Evolutionary conservation across 169 alveolate species (phyloP).

Genomic region (Theileria orientalis): DNA sequence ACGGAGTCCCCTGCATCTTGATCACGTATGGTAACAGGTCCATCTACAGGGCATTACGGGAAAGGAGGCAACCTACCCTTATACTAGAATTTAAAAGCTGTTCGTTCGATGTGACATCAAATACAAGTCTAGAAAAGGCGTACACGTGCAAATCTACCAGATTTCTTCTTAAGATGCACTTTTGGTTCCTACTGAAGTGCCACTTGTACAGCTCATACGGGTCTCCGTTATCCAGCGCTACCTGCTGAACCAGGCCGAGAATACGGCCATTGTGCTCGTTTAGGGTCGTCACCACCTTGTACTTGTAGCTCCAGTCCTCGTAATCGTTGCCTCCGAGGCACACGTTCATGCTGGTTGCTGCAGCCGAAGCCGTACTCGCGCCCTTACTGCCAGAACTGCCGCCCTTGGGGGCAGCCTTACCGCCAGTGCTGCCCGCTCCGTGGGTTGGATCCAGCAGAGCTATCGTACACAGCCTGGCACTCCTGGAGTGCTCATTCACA

Average conservation of each 20-base stretch:
- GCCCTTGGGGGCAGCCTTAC: too few relatives aligned
- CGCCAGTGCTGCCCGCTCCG: not conserved
- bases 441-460: slow-evolving; percentile 37
- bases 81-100: slow-evolving; percentile 21
- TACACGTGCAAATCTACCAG: slow-evolving; percentile 61
- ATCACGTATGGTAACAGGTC: slow-evolving; percentile 56
- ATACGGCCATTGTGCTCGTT: slow-evolving; percentile 14
- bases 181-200: slow-evolving; percentile 32
- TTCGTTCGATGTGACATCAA: not conserved
- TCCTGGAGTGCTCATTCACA: slow-evolving; percentile 21
- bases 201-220: slow-evolving; percentile 25
- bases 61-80: slow-evolving; percentile 34
- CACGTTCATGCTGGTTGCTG: not conserved
- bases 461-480: slow-evolving; percentile 46
- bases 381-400: too few relatives aligned
- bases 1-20: slow-evolving; percentile 43
- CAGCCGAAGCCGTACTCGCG: not conserved
- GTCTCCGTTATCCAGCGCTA: slow-evolving; percentile 51
- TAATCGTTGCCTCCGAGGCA: slow-evolving; percentile 49
- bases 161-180: slow-evolving; percentile 29
- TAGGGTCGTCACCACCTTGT: slow-evolving; percentile 37
- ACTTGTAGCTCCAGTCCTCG: slow-evolving; percentile 61
- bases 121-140: slow-evolving; percentile 46
- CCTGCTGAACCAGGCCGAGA: slow-evolving; percentile 14
- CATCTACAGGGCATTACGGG: slow-evolving; percentile 15